Evolutionary conservation across 345 rosid genomes (phyloP), one percentile per base, ranked within the genome.

Genomic region (Orychophragmus violaceus): DNA sequence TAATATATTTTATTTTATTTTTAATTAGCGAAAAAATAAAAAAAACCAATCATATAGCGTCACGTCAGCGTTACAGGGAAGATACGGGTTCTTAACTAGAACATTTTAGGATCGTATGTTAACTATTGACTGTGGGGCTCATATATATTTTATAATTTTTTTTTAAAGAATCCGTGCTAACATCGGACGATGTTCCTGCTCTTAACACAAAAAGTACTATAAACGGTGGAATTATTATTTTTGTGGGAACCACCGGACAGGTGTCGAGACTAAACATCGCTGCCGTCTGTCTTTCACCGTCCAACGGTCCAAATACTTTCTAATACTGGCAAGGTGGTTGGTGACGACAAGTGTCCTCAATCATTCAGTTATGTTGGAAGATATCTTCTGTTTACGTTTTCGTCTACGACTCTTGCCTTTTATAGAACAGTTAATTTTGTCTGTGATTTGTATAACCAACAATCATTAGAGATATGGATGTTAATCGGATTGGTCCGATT

Each of bases 251-350:
- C n/a, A 28, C 28, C 3, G 5, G 53, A 59, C 76, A 72, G 60
- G 64, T 72, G 76, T 72, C 76, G 27, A 29, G 29, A 21, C 19
- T 27, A 2, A 29, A 54, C 42, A 41, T 48, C 70, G 63, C 64
- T 27, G 39, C 53, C 57, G 65, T 72, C 71, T 64, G 65, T 72
- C 71, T 64, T 71, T 71, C 75, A 36, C 65, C 69, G 75, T 33
- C 76, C 48, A 59, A 66, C 54, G 46, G 62, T 65, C 76, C 37
- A 13, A 65, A 36, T 19, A 10, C 59, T 64, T 49, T 8, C 41
- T 58, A 51, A 49, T 16, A 49, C 60, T 66, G 71, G 41, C 67
- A 65, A 39, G 13, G 46, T 57, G 22, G 30, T 39, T 64, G 62
- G 39, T 57, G 37, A 17, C 17, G 63, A 62, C 75, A 70, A 69